Evolutionary conservation across 148 eudicot species (phyloP), one percentile per base, ranked within the genome.

Genomic region (Selenicereus undatus): DNA sequence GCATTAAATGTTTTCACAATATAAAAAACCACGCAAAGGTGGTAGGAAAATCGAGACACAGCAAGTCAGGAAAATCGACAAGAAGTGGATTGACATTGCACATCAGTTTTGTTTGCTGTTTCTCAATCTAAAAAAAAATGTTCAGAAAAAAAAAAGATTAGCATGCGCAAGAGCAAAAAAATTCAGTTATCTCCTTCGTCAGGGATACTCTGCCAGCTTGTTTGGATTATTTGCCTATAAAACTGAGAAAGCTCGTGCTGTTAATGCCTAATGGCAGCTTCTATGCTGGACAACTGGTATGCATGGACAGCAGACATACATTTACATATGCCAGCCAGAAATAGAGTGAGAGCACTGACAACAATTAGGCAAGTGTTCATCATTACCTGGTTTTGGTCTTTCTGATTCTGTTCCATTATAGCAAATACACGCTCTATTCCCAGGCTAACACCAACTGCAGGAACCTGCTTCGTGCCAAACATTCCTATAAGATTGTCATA

Each of bases 351-450:
- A 39, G 43, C 43, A 4, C 43, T 4, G 43, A 39, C 43, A 39
- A 32, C 32, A 39, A 39, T 39, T 39, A 39, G 43, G 43, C 43
- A 48, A 48, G 52, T 48, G 52, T 48, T 48, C 52, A 11, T 48
- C 14, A 48, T 84, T 58, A 95, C 99, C 99, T 91, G 92, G 71
- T 91, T 89, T 79, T 85, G 88, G 72, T 92, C 94, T 81, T 91
- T 91, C 82, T 91, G 94, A 78, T 85, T 88, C 80, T 94, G 97
- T 84, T 97, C 98, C 97, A 94, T 94, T 70, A 97, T 97, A 54
- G 95, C 88, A 85, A 94, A 97, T 35, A 97, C 97, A 73, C 99
- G 90, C 82, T 97, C 99, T 83, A 97, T 97, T 62, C 99, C 99
- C 68, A 97, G 83, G 80, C 99, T 97, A 78, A 91, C 88, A 71